A percentile compares a stretch with the other conserved stretches of the same genome.
Conservation (phyloP, 2,329 filamentous ascomycete genomes). For the Venturia carpophila region DNA sequence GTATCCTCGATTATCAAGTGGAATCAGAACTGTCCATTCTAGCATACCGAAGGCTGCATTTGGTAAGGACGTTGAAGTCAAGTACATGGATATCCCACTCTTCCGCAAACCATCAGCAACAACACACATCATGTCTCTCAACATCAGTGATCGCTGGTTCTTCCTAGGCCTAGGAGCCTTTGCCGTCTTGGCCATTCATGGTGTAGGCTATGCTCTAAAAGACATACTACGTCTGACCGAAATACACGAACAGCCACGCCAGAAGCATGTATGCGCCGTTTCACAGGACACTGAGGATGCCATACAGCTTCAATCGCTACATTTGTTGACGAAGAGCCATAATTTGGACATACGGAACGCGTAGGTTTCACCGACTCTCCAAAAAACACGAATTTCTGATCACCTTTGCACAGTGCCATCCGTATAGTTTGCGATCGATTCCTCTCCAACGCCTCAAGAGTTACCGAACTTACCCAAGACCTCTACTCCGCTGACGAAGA, state of each 20-base stretch:
- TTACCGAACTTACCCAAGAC: slow-evolving; percentile 19
- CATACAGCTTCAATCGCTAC: slow-evolving; percentile 36
- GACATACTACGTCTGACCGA: slow-evolving; percentile 56
- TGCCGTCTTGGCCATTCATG: slow-evolving; percentile 50
- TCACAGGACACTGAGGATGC: slow-evolving; percentile 60
- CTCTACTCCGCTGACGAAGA: slow-evolving; percentile 21
- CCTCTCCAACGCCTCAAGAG: slow-evolving; percentile 23
- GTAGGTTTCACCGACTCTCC: slow-evolving; percentile 21
- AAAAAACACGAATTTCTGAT: slow-evolving; percentile 15
- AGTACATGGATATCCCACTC: not conserved
- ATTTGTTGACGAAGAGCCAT: slow-evolving; percentile 33
- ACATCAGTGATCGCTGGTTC: slow-evolving; percentile 39
- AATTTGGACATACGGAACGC: slow-evolving; percentile 38
- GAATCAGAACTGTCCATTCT: no score
- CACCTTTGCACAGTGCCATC: slow-evolving; percentile 22
- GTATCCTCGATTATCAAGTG: no score
- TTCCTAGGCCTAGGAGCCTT: slow-evolving; percentile 47
- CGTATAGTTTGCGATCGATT: slow-evolving; percentile 33
- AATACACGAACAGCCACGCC: slow-evolving; percentile 56
- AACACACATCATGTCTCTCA: slow-evolving; percentile 26
- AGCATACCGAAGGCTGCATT: not conserved
- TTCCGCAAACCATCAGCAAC: not conserved
- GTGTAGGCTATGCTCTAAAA: slow-evolving; percentile 52
- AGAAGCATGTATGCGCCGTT: slow-evolving; percentile 39
- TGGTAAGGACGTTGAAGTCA: not conserved